These are phyloP conservation scores for Eucalyptus rudis DNA, from an alignment of 345 rosid genomes.

Conservation along the genomic window DNA sequence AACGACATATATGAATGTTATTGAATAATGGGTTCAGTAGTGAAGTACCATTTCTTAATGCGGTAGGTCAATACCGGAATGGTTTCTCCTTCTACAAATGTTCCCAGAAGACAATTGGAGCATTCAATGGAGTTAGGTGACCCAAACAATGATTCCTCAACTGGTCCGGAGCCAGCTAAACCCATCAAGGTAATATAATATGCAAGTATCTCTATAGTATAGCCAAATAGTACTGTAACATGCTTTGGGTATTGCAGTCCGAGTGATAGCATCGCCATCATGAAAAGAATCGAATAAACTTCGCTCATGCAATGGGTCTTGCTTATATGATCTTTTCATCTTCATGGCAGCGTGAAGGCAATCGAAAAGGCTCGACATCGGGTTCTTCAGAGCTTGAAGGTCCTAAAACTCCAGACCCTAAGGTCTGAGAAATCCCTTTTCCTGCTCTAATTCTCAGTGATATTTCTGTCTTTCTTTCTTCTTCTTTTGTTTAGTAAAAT, in stretches of 20 bases:
- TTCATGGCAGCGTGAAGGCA: conserved; percentile 35
- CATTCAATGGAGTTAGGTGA: conserved; percentile 48
- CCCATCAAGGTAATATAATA: conserved; percentile 28
- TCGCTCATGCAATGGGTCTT: neutral
- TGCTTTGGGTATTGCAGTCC: neutral
- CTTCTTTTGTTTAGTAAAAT: neutral
- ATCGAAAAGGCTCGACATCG: conserved; percentile 34
- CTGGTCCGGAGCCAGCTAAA: conserved; percentile 26
- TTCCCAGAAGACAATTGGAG: conserved; percentile 39
- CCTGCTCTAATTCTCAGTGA: neutral
- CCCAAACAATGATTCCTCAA: conserved; percentile 15
- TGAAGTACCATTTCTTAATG: neutral
- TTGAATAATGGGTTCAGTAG: neutral
- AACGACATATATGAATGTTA: neutral
- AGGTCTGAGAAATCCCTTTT: conserved; percentile 12
- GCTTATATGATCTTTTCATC: neutral
- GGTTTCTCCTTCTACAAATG: conserved; percentile 28
- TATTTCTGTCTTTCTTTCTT: neutral
- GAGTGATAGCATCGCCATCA: neutral
- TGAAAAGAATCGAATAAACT: neutral
- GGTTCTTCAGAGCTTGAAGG: conserved; percentile 38
- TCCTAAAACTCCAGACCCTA: conserved; percentile 54
- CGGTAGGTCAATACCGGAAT: conserved; percentile 19
- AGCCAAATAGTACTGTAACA: neutral
- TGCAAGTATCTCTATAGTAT: neutral